Base-by-base conservation (phyloP, 1,284 basidiomycete species). In the Pterulicium gracile region DNA sequence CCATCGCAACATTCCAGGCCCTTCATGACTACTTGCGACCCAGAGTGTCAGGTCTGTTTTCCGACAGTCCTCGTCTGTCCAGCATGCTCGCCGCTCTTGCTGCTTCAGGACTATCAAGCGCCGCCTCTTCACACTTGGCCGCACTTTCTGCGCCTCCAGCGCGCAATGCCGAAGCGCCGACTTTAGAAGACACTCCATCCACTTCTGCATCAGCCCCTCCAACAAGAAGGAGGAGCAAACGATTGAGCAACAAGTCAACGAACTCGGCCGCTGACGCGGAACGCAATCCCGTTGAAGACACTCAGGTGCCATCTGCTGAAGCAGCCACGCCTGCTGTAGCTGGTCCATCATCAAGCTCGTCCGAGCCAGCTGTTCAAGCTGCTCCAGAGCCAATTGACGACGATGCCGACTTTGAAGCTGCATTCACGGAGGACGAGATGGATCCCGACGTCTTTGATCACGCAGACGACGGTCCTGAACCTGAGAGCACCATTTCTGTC, bases 1-100 rank as follows among this genome's bases (percentile, higher is more conserved):
- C 92, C 2, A 95, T 97, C 49, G 93, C 94, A 0, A 95, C 92
- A 0, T 91, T 97, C 72, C 90, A 94, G 62, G 90, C 92, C 0
- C 73, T 97, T 23, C 90, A 95, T 56, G 92, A 95, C 61, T 97
- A 96, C 61, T 75, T 97, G 10, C 82, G 91, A 0, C 93, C 93
- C 14, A 75, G 91, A 4, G 82, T 97, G 18, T 73, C 89, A n/a
- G 88, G 89, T 4, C 63, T 86, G 3, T 63, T 81, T 42, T 73
- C 74, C 4, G 69, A 73, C 49, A 72, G 77, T 21, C 81, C 84
- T 13, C 75, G 90, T 12, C 63, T 97, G 12, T 88, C 89, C 2
- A 84, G 85, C 32, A 91, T 97, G 79, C 77, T 98, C 41, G 92
- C 94, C 20, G 88, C 93, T 2, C 73, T 96, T 44, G 83, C 90